Base-by-base conservation (phyloP, 345 rosid species). In the Mercurialis annua region DNA sequence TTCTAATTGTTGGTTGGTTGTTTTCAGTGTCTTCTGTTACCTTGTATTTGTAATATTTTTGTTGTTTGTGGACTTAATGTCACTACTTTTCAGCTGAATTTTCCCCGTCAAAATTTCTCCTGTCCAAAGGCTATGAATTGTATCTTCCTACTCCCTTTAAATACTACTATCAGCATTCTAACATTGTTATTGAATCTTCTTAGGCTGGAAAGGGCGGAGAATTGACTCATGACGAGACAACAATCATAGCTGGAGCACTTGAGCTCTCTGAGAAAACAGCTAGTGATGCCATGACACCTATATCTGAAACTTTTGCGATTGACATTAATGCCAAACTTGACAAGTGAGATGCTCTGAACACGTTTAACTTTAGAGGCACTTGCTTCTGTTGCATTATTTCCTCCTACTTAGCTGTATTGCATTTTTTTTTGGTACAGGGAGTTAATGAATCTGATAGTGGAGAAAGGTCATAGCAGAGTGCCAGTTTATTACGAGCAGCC, bases 191-290 rank as follows among this genome's bases (percentile, higher is more conserved):
- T 73, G 26, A 24, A 44, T 42, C 58, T 53, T 57, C 21, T 50
- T 77, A 91, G 99, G 99, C 99, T 59, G 99, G 99, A 50, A 94
- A 94, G 74, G 99, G 99, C 59, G 99, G 99, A 59, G 99, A 94
- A 74, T 64, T 94, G 75, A 91, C 99, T 0, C 99, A 85, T 80
- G 99, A 94, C 24, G 99, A 94, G 77, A 94, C 99, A 2, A 94
- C 99, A 30, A 94, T 94, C 64, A 94, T 94, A 72, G 98, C 97
- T 30, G 99, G 99, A 77, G 99, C 99, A 61, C 99, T 94, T 68
- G 96, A 86, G 76, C 96, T 94, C 36, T 59, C 82, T 5, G 97
- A 86, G 82, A 91, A 94, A 78, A 85, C 88, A 55, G 98, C 90
- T 63, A 73, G 84, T 51, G 83, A 89, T 82, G 97, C 98, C 69